Percentiles rank a stretch among this genome's conserved stretches.
These are phyloP conservation scores for Lasiodiplodia theobromae DNA, from an alignment of 2,329 filamentous ascomycete species.

Conservation along the genomic window DNA sequence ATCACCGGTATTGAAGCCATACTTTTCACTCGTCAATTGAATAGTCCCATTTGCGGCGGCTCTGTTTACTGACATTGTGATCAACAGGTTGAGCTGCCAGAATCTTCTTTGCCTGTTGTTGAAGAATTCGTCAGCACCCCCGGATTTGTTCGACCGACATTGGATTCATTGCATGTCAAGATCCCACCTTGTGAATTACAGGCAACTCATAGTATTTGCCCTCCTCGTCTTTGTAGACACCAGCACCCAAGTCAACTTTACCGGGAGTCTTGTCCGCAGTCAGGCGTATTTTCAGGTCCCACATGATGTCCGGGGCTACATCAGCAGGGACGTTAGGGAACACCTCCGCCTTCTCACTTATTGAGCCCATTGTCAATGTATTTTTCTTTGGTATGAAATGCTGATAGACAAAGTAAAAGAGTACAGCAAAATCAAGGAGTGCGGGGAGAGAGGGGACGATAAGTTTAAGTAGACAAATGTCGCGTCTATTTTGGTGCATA, in stretches of 20 bases:
- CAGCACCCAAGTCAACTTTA: conserved; percentile 49
- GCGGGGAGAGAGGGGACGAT: not conserved
- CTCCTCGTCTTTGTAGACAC: conserved; percentile 46
- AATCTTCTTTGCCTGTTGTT: not conserved
- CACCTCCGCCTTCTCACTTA: conserved; percentile 32
- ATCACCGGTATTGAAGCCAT: conserved; percentile 47
- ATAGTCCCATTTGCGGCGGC: not conserved
- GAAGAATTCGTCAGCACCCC: not conserved
- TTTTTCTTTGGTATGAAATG: no score
- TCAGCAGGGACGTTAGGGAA: conserved; percentile 39
- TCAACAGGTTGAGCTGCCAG: not conserved
- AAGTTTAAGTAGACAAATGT: not conserved
- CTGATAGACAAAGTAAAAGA: no score
- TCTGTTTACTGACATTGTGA: conserved; percentile 2
- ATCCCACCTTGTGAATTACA: conserved; percentile 36
- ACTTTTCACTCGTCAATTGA: conserved; percentile 35
- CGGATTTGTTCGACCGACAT: not conserved
- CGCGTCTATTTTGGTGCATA: not conserved
- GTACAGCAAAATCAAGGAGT: no score
- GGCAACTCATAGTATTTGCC: conserved; percentile 44
- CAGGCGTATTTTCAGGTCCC: conserved; percentile 41
- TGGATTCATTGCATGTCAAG: no score
- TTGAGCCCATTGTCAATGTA: not conserved
- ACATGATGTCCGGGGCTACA: conserved; percentile 43
- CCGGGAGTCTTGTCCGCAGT: conserved; percentile 39